Conservation (phyloP, 2,329 filamentous ascomycete species). For the Mycosphaerelloides madeirae region DNA sequence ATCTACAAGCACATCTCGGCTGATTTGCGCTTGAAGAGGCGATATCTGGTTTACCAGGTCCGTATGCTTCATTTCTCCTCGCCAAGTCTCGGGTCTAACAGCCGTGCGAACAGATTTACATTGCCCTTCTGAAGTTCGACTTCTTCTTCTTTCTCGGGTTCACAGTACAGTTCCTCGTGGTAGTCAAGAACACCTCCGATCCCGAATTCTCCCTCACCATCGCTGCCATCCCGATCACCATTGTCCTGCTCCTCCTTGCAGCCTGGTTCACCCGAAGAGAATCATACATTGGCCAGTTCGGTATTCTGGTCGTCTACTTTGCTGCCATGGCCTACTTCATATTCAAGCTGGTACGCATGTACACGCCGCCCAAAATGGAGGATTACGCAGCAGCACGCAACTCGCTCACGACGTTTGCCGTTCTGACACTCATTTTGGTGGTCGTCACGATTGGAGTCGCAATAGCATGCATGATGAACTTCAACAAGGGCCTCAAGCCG, state of each 20-base stretch:
- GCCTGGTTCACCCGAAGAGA: conserved; percentile 82
- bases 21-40: conserved; percentile 92
- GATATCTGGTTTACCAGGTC: conserved; percentile 95
- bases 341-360: conserved; percentile 98
- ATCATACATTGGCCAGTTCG: conserved; percentile 69
- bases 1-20: conserved; percentile 99
- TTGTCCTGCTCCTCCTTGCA: conserved; percentile 78
- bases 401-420: conserved; percentile 86
- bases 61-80: conserved; percentile 24
- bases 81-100: conserved; percentile 8
- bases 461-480: conserved; percentile 83
- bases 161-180: conserved; percentile 95
- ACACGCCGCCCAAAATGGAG: conserved; percentile 48
- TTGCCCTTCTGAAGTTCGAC: conserved; percentile 95
- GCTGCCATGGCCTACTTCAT: conserved; percentile 90
- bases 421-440: conserved; percentile 85
- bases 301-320: conserved; percentile 77
- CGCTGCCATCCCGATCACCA: conserved; percentile 84
- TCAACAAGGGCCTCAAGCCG: conserved; percentile 80
- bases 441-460: conserved; percentile 84
- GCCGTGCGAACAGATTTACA: conserved; percentile 70
- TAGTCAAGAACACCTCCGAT: conserved; percentile 64
- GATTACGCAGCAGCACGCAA: conserved; percentile 75
- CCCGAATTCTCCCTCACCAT: conserved; percentile 82
- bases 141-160: conserved; percentile 99